phyloP scores from a whole-genome alignment of 805 yeast genomes.

The Candida maesae region DNA sequence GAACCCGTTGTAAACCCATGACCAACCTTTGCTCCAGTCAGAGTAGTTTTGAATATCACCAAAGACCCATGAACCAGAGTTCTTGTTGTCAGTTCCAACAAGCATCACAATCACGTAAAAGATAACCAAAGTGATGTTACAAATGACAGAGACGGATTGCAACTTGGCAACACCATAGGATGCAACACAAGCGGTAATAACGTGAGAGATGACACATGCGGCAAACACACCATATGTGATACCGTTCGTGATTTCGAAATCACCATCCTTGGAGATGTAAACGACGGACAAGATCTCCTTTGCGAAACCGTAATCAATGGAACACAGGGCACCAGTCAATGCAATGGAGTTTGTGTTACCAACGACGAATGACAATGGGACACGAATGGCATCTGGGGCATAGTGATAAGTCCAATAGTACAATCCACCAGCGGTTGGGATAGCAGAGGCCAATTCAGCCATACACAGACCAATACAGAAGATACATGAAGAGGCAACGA shows the following conservation, averaged over 20 bases:
- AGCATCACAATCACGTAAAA: slow-evolving; percentile 63
- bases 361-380: slow-evolving; percentile 55
- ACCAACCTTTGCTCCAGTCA: slow-evolving; percentile 58
- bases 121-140: slow-evolving; percentile 49
- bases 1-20: slow-evolving; percentile 44
- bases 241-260: slow-evolving; percentile 49
- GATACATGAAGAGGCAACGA: slow-evolving; percentile 52
- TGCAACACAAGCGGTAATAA: slow-evolving; percentile 50
- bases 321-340: slow-evolving; percentile 60
- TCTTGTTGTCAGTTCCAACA: slow-evolving; percentile 43
- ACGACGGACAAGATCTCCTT: slow-evolving; percentile 57
- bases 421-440: slow-evolving; percentile 75
- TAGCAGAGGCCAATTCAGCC: slow-evolving; percentile 63
- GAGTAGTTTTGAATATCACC: slow-evolving; percentile 45
- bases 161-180: slow-evolving; percentile 53
- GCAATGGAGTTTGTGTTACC: slow-evolving; percentile 70
- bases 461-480: slow-evolving; percentile 53
- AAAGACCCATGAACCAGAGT: slow-evolving; percentile 51
- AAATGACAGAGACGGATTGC: slow-evolving; percentile 54
- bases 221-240: slow-evolving; percentile 63
- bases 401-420: slow-evolving; percentile 67
- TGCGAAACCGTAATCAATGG: slow-evolving; percentile 68
- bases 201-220: slow-evolving; percentile 53
- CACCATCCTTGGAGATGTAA: slow-evolving; percentile 48
- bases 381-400: slow-evolving; percentile 51